These are phyloP conservation scores for Ceratorhiza oryzae-sativae DNA, from an alignment of 1,284 basidiomycete species.

Conservation along the genomic window DNA sequence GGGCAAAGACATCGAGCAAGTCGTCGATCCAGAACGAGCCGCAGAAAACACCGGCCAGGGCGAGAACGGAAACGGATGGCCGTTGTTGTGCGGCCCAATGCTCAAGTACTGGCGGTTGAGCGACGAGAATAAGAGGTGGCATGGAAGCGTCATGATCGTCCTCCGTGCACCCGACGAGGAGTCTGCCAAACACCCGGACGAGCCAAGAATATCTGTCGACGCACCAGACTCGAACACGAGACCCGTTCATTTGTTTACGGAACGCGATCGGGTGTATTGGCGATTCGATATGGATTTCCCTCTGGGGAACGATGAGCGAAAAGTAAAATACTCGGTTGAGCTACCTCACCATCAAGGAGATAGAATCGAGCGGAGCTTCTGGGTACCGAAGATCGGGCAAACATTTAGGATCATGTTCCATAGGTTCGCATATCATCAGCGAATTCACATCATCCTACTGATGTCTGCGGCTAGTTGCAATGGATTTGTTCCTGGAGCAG, in stretches of 20 bases:
- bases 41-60: slow-evolving; percentile 18
- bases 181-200: slow-evolving; percentile 7
- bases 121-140: slow-evolving; percentile 30
- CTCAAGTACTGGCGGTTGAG: slow-evolving; percentile 33
- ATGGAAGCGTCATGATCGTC: slow-evolving; percentile 27
- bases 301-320: slow-evolving; percentile 21
- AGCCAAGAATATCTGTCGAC: slow-evolving; percentile 26
- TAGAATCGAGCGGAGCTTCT: slow-evolving; percentile 31
- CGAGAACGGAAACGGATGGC: slow-evolving; percentile 12
- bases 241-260: slow-evolving; percentile 28
- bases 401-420: slow-evolving; percentile 34
- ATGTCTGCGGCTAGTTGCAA: slow-evolving; percentile 14
- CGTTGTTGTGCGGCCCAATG: slow-evolving; percentile 27
- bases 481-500: slow-evolving; percentile 34
- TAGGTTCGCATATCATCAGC: neutral
- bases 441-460: neutral
- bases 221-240: slow-evolving; percentile 18
- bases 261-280: slow-evolving; percentile 37
- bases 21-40: slow-evolving; percentile 26
- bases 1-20: slow-evolving; percentile 29
- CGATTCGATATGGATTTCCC: slow-evolving; percentile 26
- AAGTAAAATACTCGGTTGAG: slow-evolving; percentile 20
- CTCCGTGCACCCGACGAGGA: slow-evolving; percentile 28
- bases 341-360: slow-evolving; percentile 2
- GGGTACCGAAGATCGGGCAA: slow-evolving; percentile 29